Evolutionary conservation across 2,329 filamentous ascomycete species (phyloP), one percentile per base, ranked within the genome.

Genomic region (Gaeumannomyces sp.): DNA sequence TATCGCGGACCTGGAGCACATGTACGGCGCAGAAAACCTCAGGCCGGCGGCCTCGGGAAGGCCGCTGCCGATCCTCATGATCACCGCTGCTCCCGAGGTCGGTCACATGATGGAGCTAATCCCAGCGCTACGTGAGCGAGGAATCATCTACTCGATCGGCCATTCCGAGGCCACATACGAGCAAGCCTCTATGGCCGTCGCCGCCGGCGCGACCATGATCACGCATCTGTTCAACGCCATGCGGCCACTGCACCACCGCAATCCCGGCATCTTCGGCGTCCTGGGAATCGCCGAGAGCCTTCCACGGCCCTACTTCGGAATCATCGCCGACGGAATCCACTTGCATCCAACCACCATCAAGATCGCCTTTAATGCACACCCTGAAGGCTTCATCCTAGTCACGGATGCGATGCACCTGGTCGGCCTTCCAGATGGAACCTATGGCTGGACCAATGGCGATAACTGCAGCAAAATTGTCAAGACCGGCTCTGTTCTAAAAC

Each of bases 191-290:
- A 77, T 80, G 5, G 90, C 91, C 27, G 84, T 95, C 4, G 80
- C 79, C n/a, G 83, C 87, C 8, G 93, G 93, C 63, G 91, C 91
- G 2, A 90, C 85, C 61, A 96, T 96, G 91, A 90, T 97, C 69
- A 97, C 93, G 0, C 93, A 97, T 72, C 82, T 97, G 1, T 97
- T 96, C 85, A 97, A 97, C 74, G 93, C 93, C 31, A 97, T 97
- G 93, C 85, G 88, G 0, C 92, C 92, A 19, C 85, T 96, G 62
- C 91, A 95, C 75, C 92, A 97, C 80, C 89, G 93, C 65, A 93
- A 97, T 76, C 93, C 93, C 0, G 93, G 93, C 53, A 87, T 97
- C 70, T 96, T 96, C 73, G 93, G 93, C 33, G 86, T 96, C 0
- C 79, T 97, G 19, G 92, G 93, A 66, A 84, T 85, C 67, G 83